These are phyloP conservation scores for Coniferiporia sulphurascens DNA, from an alignment of 1,284 basidiomycete genomes.

Conservation along the genomic window DNA sequence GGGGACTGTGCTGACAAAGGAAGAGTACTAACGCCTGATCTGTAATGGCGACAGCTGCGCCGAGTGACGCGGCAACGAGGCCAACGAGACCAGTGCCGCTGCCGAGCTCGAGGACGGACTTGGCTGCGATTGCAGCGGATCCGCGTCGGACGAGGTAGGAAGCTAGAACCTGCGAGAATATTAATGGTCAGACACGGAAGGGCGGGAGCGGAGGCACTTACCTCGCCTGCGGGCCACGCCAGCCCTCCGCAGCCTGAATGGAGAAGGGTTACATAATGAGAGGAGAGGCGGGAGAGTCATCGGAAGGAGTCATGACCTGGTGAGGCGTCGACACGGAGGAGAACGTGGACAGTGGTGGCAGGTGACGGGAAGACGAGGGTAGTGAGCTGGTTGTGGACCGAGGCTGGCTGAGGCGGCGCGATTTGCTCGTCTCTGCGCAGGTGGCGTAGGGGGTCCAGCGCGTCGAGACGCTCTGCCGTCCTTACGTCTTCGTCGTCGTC, in stretches of 20 bases:
- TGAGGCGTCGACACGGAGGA: constrained; percentile 10
- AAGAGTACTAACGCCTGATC: constrained; percentile 74
- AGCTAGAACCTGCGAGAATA: constrained; percentile 58
- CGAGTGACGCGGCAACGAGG: constrained; percentile 70
- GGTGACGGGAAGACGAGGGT: constrained; percentile 20
- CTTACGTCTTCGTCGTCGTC: constrained; percentile 30
- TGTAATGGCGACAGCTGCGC: constrained; percentile 71
- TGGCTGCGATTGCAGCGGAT: constrained; percentile 42
- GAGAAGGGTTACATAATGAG: neutral
- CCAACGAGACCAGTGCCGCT: constrained; percentile 90
- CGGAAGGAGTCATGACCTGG: constrained; percentile 2
- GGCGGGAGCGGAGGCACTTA: constrained; percentile 29
- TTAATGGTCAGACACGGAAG: neutral
- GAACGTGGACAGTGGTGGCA: constrained; percentile 19
- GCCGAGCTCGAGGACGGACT: constrained; percentile 76
- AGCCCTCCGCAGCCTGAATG: constrained; percentile 86
- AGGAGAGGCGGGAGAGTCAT: neutral
- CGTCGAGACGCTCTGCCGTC: constrained; percentile 52
- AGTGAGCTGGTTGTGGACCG: constrained; percentile 16
- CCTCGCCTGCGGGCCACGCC: constrained; percentile 91
- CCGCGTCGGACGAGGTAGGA: constrained; percentile 64
- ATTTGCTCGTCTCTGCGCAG: constrained; percentile 37
- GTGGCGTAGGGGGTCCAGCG: constrained; percentile 59
- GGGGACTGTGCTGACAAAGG: constrained; percentile 12
- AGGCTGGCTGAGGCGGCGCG: neutral